Evolutionary conservation across 2,329 filamentous ascomycete species (phyloP).

Genomic region (Graphilbum fragrans): DNA sequence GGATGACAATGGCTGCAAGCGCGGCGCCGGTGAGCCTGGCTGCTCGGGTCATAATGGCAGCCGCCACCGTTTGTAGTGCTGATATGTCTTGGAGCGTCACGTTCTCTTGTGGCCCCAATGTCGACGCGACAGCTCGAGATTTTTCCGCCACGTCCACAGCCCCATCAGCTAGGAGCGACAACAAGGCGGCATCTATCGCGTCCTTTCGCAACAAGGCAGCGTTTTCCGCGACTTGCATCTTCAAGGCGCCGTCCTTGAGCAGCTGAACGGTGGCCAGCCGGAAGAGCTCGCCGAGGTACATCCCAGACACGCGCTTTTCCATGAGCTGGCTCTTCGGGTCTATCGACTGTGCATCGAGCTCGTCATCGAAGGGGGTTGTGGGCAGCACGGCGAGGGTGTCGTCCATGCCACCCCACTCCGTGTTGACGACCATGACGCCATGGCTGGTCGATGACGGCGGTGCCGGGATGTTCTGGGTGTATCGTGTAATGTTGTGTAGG

Average conservation of each 20-base stretch:
- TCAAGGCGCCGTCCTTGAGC: neutral
- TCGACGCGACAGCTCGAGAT: neutral
- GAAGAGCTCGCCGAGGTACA: conserved; percentile 93
- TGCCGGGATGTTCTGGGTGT: conserved; percentile 39
- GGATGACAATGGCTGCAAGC: conserved; percentile 69
- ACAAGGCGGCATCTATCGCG: conserved; percentile 1
- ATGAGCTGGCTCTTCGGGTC: conserved; percentile 97
- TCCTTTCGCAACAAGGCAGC: neutral
- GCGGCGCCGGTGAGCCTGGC: conserved; percentile 83
- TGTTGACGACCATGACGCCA: conserved; percentile 93
- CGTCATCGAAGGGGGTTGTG: conserved; percentile 67
- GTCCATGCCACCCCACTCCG: conserved; percentile 97
- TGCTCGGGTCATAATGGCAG: conserved; percentile 75
- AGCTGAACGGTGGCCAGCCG: conserved; percentile 60
- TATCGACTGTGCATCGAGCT: conserved; percentile 64
- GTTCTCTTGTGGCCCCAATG: neutral
- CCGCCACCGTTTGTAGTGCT: conserved; percentile 69
- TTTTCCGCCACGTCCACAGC: neutral
- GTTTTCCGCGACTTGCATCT: conserved; percentile 25
- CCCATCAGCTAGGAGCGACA: conserved; percentile 2
- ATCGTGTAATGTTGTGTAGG: conserved; percentile 50
- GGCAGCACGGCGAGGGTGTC: conserved; percentile 81
- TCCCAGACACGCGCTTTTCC: conserved; percentile 95
- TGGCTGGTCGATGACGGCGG: conserved; percentile 32
- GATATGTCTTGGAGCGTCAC: conserved; percentile 47